These are phyloP conservation scores for Clavulina sp. DNA, from an alignment of 768 basidiomycete species.

Conservation along the genomic window DNA sequence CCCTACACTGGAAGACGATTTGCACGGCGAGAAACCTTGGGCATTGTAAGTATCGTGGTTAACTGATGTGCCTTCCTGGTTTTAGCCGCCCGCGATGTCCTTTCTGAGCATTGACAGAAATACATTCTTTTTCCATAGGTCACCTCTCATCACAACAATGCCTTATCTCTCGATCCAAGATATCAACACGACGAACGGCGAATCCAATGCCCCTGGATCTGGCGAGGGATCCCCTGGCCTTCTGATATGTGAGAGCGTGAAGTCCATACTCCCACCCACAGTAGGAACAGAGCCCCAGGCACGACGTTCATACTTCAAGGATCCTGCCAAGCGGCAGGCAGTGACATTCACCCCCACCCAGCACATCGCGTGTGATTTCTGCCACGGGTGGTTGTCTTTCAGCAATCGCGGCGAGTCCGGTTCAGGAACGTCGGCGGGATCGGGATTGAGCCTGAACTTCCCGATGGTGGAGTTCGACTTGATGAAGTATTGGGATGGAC, in stretches of 20 bases:
- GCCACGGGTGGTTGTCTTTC: slow-evolving; percentile 72
- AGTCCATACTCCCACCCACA: not conserved
- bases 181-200: too few species aligned
- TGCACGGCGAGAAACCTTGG: slow-evolving; percentile 73
- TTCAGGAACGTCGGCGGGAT: too few species aligned
- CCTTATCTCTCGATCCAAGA: slow-evolving; percentile 51
- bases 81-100: too few species aligned
- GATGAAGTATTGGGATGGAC: slow-evolving; percentile 83
- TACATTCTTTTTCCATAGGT: too few species aligned
- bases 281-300: too few species aligned
- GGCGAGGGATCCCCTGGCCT: not conserved
- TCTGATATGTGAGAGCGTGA: slow-evolving; percentile 31
- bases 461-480: slow-evolving; percentile 79
- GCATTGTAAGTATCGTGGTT: slow-evolving; percentile 43
- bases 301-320: slow-evolving; percentile 49
- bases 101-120: not conserved
- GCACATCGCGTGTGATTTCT: slow-evolving; percentile 64
- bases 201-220: not conserved
- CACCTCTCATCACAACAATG: slow-evolving; percentile 68
- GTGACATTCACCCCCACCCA: slow-evolving; percentile 48
- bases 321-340: slow-evolving; percentile 34
- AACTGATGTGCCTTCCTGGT: too few species aligned
- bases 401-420: slow-evolving; percentile 26
- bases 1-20: slow-evolving; percentile 74
- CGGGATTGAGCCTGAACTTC: slow-evolving; percentile 51